Evolutionary conservation across 2,329 filamentous ascomycete species (phyloP).

Genomic region (Acrocalymma vagum): DNA sequence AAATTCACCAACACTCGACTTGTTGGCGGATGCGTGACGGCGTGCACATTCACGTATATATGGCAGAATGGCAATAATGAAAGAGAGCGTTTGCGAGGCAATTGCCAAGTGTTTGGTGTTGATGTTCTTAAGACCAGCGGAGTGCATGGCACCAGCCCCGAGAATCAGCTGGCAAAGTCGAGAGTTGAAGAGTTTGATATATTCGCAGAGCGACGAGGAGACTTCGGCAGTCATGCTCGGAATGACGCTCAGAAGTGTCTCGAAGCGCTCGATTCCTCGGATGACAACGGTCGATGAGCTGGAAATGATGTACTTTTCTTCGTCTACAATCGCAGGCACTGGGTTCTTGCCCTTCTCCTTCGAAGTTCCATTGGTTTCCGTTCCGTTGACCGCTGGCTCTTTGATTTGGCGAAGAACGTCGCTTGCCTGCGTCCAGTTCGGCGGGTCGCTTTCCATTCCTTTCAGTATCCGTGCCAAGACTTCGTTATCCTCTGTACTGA

Average conservation of each 20-base stretch:
- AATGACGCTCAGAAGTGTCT: slow-evolving; percentile 83
- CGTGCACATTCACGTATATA: slow-evolving; percentile 92
- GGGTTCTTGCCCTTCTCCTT: slow-evolving; percentile 56
- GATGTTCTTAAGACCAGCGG: slow-evolving; percentile 93
- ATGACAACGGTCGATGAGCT: slow-evolving; percentile 84
- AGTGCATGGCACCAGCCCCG: slow-evolving; percentile 88
- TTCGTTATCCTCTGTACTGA: slow-evolving; percentile 67
- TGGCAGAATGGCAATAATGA: slow-evolving; percentile 85
- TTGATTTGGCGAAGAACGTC: slow-evolving; percentile 38
- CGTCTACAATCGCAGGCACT: slow-evolving; percentile 75
- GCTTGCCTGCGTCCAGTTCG: slow-evolving; percentile 70
- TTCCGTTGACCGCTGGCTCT: slow-evolving; percentile 33
- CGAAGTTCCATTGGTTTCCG: slow-evolving; percentile 39
- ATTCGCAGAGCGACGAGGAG: slow-evolving; percentile 79
- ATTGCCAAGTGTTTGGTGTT: slow-evolving; percentile 89
- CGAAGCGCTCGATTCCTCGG: slow-evolving; percentile 80
- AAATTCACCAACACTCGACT: slow-evolving; percentile 75
- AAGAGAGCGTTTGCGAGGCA: slow-evolving; percentile 86
- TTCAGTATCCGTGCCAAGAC: slow-evolving; percentile 72
- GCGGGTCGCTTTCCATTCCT: slow-evolving; percentile 74
- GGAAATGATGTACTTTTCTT: slow-evolving; percentile 85
- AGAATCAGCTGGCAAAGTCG: slow-evolving; percentile 96
- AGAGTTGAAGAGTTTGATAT: slow-evolving; percentile 93
- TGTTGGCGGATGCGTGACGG: slow-evolving; percentile 66
- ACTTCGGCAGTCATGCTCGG: slow-evolving; percentile 90